Evolutionary conservation across 345 rosid species (phyloP).

Genomic region (Aquilaria yunnanensis): DNA sequence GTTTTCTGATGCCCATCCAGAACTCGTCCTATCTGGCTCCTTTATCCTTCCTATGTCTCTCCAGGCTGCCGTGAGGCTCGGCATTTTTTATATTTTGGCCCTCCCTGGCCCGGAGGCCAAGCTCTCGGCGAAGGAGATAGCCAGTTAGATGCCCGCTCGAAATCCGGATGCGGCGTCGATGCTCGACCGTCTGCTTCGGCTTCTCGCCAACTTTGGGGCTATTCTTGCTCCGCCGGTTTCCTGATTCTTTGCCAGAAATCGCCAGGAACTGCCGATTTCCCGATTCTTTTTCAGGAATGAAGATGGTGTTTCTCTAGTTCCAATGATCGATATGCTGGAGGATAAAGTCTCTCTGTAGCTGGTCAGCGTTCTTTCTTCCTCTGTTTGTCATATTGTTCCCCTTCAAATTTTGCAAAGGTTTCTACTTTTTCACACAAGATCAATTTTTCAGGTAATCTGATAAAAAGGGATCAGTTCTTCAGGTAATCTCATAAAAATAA

Average conservation of each 20-base stretch:
- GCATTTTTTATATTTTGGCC: conserved; percentile 34
- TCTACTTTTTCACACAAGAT: too few species aligned
- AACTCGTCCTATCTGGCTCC: background rate
- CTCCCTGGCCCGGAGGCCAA: conserved; percentile 18
- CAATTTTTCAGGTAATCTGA: too few species aligned
- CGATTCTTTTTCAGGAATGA: conserved; percentile 6
- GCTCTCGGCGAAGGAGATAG: conserved; percentile 44
- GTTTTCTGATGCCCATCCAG: too few species aligned
- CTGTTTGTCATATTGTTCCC: too few species aligned
- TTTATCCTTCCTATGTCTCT: conserved; percentile 42
- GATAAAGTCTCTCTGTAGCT: conserved; percentile 8
- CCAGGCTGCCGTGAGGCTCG: conserved; percentile 43
- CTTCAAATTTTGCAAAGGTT: background rate
- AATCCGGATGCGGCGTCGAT: conserved; percentile 32
- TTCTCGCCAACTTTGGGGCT: conserved; percentile 38
- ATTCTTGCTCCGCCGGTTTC: conserved; percentile 17
- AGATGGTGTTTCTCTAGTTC: conserved; percentile 3
- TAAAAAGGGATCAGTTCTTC: too few species aligned
- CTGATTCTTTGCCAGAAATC: background rate
- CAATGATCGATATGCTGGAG: conserved; percentile 1
- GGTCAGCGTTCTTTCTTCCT: background rate
- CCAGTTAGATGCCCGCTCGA: conserved; percentile 16
- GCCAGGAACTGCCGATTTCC: conserved; percentile 10
- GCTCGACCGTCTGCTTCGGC: conserved; percentile 42
- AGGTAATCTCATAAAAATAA: too few species aligned